Conservation (phyloP, 1,284 basidiomycete genomes). For the Ustanciosporium gigantosporum region DNA sequence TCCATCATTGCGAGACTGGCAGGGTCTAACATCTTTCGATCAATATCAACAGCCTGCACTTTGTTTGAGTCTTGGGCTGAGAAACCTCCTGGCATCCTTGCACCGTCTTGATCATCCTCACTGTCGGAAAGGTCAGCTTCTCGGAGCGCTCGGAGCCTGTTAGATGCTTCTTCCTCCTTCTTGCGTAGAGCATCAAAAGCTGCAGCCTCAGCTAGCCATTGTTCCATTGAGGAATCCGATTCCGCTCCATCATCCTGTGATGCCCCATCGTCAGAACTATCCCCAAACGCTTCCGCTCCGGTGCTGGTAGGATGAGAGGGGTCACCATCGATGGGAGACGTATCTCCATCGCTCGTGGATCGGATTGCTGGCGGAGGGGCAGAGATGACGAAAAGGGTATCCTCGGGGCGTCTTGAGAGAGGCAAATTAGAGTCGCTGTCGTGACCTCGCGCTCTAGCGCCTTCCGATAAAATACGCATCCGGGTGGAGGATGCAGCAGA, state of each 20-base stretch:
- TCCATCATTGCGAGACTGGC: constrained; percentile 24
- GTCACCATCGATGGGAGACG: not conserved
- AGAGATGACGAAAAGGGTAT: constrained; percentile 30
- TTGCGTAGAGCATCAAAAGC: constrained; percentile 38
- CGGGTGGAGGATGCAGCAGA: too few relatives aligned
- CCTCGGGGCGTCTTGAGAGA: constrained; percentile 27
- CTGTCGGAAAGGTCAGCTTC: constrained; percentile 9
- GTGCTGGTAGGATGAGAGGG: too few relatives aligned
- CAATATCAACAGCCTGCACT: not conserved
- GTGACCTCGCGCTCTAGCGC: constrained; percentile 4
- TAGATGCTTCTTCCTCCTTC: constrained; percentile 33
- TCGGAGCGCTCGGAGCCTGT: constrained; percentile 13
- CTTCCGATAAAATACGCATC: constrained; percentile 1
- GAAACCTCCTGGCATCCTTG: constrained; percentile 25
- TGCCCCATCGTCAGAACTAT: constrained; percentile 1
- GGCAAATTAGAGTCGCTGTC: constrained; percentile 27
- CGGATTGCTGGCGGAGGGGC: constrained; percentile 15
- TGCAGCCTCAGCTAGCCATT: constrained; percentile 35
- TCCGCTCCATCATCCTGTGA: constrained; percentile 17
- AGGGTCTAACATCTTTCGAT: constrained; percentile 17
- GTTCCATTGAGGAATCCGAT: constrained; percentile 39
- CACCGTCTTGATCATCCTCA: constrained; percentile 12
- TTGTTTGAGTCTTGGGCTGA: not conserved
- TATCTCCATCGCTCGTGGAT: not conserved
- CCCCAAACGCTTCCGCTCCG: not conserved